A percentile compares a stretch with the other conserved stretches of the same genome.
These are phyloP conservation scores for Stephanodiscus minutulus DNA, from an alignment of 108 stramenopile genomes.

Conservation along the genomic window DNA sequence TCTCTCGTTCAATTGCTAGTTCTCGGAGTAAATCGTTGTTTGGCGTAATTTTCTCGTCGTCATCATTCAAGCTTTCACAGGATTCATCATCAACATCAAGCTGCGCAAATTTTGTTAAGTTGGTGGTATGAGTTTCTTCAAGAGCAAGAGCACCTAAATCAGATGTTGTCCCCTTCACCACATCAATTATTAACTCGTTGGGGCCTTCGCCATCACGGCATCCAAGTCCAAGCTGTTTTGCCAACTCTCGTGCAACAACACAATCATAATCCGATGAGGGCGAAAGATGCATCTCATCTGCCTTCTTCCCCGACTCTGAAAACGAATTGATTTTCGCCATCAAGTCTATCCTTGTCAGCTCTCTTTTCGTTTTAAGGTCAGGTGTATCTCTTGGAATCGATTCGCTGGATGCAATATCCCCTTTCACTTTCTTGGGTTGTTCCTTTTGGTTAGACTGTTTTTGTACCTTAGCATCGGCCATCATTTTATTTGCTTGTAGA, in stretches of 20 bases:
- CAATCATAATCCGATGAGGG: conserved; percentile 55
- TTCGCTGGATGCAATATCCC: background rate
- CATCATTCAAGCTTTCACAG: conserved; percentile 37
- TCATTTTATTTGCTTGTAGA: background rate
- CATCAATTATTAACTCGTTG: conserved; percentile 37
- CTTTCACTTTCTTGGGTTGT: conserved; percentile 2
- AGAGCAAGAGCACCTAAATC: background rate
- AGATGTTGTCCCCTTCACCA: conserved; percentile 22
- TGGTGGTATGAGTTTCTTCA: conserved; percentile 4
- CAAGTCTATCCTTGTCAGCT: conserved; percentile 37
- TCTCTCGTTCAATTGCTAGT: conserved; percentile 66
- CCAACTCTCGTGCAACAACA: conserved; percentile 63
- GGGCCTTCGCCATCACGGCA: conserved; percentile 52
- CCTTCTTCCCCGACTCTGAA: conserved; percentile 42
- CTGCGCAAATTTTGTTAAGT: conserved; percentile 23
- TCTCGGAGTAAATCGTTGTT: conserved; percentile 49
- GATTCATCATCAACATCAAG: conserved; percentile 36
- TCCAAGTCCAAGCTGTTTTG: conserved; percentile 59
- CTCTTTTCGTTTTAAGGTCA: conserved; percentile 18
- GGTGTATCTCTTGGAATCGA: background rate
- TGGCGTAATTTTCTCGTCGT: conserved; percentile 28
- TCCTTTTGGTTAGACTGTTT: conserved; percentile 8
- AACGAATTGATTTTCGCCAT: conserved; percentile 59
- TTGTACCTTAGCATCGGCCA: conserved; percentile 15
- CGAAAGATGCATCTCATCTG: conserved; percentile 55